Base-by-base conservation (phyloP, 2,329 filamentous ascomycete genomes). In the Cladosporium sp. region DNA sequence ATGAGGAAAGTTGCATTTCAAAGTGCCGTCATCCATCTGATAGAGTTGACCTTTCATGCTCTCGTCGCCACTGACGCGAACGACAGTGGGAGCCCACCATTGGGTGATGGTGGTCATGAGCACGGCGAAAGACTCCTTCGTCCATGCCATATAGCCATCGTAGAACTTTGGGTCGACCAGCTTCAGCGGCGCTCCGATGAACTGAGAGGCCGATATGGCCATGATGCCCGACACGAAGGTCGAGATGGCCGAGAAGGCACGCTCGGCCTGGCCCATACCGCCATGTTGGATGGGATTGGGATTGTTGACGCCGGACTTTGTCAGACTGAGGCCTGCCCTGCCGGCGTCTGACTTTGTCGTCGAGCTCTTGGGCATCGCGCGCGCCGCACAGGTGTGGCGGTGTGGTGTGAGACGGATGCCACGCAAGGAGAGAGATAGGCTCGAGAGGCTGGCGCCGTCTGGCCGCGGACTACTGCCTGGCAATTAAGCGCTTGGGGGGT, bases 101-200 rank as follows among this genome's bases (percentile, higher is more conserved):
- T 92, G 83, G 12, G 88, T 95, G 74, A 92, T 83, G 39, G 85
- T 86, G 17, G 86, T 90, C 56, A 85, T 83, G 39, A 89, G 73
- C 13, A 95, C 78, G 32, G 86, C 88, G 67, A 95, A 95, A 1
- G 82, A 88, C 63, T 88, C 82, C 69, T 95, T 95, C 9, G 89
- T 93, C 67, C 89, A 80, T 36, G 88, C 83, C 82, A 95, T 95
- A 71, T 89, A 95, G 55, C 84, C 80, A 69, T 95, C 87, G 73
- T 89, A 95, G 63, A 87, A 80, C 40, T 89, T 84, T 52, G 82
- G 82, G 65, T 89, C 86, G 62, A 89, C 73, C 54, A 84, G 78
- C 65, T 93, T 93, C 42, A 95, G 70, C 2, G 88, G 88, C 1
- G 81, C 71, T 29, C 89, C 89, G 52, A 95, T 72, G 55, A 90